Base-by-base conservation (phyloP, 2,329 filamentous ascomycete species). In the Bisporella sp. region DNA sequence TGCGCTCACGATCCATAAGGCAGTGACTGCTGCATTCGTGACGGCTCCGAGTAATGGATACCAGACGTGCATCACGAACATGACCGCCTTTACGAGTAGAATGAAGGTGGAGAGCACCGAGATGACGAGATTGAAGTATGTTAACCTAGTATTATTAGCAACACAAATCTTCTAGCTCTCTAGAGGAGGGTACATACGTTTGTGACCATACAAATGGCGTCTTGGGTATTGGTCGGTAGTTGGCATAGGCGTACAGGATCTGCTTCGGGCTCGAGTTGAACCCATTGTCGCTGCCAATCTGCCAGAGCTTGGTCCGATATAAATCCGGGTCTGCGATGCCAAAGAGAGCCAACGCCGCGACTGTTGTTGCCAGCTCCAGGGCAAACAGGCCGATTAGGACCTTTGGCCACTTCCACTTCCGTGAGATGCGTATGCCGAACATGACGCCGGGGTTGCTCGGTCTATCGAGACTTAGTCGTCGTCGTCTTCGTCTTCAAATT, bases 101-200 rank as follows among this genome's bases (percentile, higher is more conserved):
- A 89, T 75, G 72, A 92, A 92, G 66, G 87, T 84, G 51, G 81
- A 83, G 48, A 89, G 73, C 57, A 92, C 78, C 37, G 85, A 85
- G 58, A 90, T 84, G 63, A 84, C 84, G 58, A 90, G 80, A 62
- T 91, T 89, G 70, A 79, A 89, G 59, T 84, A 74, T 45, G 87
- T 89, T 55, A 89, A 73, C 50, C 87, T 91, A 62, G 43, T 31
- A 2, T 45, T 6, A 46, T 61, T 43, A 61, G 55, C 41, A 11
- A 48, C 5, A 45, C 41, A 7, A 3, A 42, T 46, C 33, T 42
- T 28, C 31, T 42, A 11, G 29, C 4, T 30, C 28, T 39, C 28
- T 28, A 29, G 33, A 21, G 43, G 45, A 4, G 31, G 30, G 41
- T 8, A 78, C 85, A 71, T 67, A 91, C 87, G 77, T 78, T 62